These are phyloP conservation scores for Globisporangium parvum DNA, from an alignment of 352 stramenopile species.

Conservation along the genomic window DNA sequence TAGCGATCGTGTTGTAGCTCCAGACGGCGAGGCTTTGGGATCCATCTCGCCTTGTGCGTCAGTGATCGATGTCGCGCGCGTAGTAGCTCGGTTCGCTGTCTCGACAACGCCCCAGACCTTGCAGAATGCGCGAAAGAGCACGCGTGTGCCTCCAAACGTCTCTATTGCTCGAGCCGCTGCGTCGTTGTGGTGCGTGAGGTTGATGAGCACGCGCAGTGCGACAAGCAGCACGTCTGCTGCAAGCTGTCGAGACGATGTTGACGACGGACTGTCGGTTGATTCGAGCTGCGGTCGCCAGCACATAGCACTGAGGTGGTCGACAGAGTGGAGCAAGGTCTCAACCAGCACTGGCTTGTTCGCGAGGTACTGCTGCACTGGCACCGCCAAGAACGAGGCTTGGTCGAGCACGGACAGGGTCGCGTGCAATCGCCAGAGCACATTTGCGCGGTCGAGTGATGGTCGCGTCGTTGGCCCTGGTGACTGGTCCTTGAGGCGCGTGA, in stretches of 20 bases:
- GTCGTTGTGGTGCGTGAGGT: slow-evolving; percentile 70
- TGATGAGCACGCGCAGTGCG: slow-evolving; percentile 59
- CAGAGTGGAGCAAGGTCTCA: slow-evolving; percentile 26
- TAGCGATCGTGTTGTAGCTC: background rate
- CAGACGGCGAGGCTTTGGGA: too few relatives aligned
- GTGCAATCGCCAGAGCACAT: slow-evolving; percentile 30
- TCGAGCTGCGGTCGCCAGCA: slow-evolving; percentile 22
- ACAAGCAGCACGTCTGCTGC: slow-evolving; percentile 39
- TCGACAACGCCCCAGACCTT: slow-evolving; percentile 19
- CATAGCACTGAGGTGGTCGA: slow-evolving; percentile 28
- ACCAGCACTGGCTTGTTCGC: slow-evolving; percentile 29
- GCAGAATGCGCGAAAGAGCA: slow-evolving; percentile 42
- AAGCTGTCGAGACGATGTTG: slow-evolving; percentile 20
- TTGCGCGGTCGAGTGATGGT: slow-evolving; percentile 13
- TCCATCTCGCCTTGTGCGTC: too few relatives aligned
- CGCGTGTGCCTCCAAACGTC: slow-evolving; percentile 27
- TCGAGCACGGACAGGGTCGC: slow-evolving; percentile 53
- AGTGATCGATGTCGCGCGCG: too few relatives aligned
- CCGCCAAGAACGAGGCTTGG: slow-evolving; percentile 54
- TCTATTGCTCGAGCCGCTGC: slow-evolving; percentile 38
- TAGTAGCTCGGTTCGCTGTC: background rate
- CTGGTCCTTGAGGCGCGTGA: background rate
- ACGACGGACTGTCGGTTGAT: slow-evolving; percentile 13
- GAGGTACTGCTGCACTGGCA: slow-evolving; percentile 42
- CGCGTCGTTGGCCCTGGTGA: background rate